Percentiles rank a stretch among this genome's conserved stretches.
phyloP scores from a whole-genome alignment of 805 yeast species.

The Candida vaughaniae region DNA sequence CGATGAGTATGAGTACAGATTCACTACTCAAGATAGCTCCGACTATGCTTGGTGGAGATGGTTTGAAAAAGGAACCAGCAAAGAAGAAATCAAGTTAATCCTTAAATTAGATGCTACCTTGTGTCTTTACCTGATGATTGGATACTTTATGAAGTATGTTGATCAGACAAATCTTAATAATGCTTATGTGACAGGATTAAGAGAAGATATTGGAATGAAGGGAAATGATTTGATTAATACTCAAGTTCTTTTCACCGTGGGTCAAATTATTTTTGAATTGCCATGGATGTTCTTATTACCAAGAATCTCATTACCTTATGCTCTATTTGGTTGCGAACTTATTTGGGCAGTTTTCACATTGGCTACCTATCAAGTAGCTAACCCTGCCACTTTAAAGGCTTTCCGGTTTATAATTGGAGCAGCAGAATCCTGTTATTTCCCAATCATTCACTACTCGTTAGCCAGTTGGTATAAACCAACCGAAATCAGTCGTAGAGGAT shows the following conservation, averaged over 20 bases:
- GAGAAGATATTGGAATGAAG: conserved; percentile 33
- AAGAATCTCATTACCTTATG: conserved; percentile 16
- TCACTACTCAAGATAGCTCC: conserved; percentile 17
- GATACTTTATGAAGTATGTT: conserved; percentile 12
- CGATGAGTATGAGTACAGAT: conserved; percentile 32
- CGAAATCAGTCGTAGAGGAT: conserved; percentile 25
- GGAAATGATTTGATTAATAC: conserved; percentile 29
- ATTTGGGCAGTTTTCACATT: conserved; percentile 24
- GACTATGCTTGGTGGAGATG: conserved; percentile 22
- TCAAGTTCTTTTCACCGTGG: conserved; percentile 24
- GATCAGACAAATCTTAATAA: conserved; percentile 15
- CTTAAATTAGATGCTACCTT: conserved; percentile 26
- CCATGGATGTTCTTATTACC: conserved; percentile 25
- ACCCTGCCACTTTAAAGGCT: conserved; percentile 21
- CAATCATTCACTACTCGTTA: conserved; percentile 25
- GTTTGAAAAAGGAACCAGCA: conserved; percentile 26
- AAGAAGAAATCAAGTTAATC: conserved; percentile 27
- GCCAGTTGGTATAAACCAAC: conserved; percentile 24
- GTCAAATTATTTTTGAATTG: conserved; percentile 24
- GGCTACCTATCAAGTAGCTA: conserved; percentile 17
- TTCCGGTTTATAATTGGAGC: conserved; percentile 25
- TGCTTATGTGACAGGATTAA: conserved; percentile 27
- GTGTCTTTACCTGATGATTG: conserved; percentile 11
- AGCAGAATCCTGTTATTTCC: conserved; percentile 26
- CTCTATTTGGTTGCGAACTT: conserved; percentile 14